These are phyloP conservation scores for Psophocarpus tetragonolobus DNA, from an alignment of 306 rosid species.

Conservation along the genomic window DNA sequence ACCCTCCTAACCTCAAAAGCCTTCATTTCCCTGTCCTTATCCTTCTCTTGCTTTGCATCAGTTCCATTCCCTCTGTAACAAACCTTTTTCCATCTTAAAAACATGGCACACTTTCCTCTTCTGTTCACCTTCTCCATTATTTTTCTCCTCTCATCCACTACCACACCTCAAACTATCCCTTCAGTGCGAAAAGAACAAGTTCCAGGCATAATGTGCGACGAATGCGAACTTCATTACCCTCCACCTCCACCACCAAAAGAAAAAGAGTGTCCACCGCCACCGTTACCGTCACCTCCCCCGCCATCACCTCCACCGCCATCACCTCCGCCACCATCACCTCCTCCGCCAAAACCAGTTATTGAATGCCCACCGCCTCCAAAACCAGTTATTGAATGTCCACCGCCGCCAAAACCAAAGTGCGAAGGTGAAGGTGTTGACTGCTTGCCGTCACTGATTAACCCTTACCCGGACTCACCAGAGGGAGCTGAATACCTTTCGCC, in stretches of 20 bases:
- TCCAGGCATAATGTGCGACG: slow-evolving; percentile 52
- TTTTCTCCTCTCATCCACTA: neutral
- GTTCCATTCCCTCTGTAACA: neutral
- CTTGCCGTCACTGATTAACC: too few species aligned
- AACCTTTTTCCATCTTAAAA: neutral
- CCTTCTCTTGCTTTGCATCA: neutral
- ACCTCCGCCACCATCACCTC: neutral
- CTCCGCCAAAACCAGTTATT: too few species aligned
- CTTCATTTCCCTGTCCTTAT: neutral
- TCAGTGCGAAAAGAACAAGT: slow-evolving; percentile 40
- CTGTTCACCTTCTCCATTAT: slow-evolving; percentile 10
- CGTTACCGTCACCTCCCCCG: slow-evolving; percentile 30
- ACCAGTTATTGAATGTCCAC: too few species aligned
- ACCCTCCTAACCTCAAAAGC: neutral
- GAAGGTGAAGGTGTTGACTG: too few species aligned
- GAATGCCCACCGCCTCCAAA: too few species aligned
- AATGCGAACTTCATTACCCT: slow-evolving; percentile 40
- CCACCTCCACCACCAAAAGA: slow-evolving; percentile 46
- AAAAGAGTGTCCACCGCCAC: slow-evolving; percentile 44
- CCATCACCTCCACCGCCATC: neutral
- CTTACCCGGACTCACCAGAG: too few species aligned
- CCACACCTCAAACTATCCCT: neutral
- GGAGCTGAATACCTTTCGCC: too few species aligned
- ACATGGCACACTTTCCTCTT: neutral
- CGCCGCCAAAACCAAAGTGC: too few species aligned